Evolutionary conservation across 1,139 yeast species (phyloP).

Genomic region (Scheffersomyces illinoinensis): DNA sequence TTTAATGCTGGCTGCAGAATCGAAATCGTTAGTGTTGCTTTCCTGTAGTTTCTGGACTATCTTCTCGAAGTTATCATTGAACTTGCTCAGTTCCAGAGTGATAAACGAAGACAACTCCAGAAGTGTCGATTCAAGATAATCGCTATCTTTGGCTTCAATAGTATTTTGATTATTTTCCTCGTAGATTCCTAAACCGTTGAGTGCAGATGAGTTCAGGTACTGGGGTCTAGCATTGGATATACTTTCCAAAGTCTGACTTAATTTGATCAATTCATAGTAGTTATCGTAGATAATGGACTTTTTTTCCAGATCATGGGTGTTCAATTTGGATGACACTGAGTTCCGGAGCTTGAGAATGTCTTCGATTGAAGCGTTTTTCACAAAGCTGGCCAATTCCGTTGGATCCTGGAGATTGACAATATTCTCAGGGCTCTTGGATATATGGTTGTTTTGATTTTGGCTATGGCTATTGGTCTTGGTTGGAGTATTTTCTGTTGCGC

Average conservation of each 20-base stretch:
- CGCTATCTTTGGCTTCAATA: conserved; percentile 10
- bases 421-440: not conserved
- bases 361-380: conserved; percentile 20
- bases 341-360: conserved; percentile 41
- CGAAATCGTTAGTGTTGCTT: conserved; percentile 14
- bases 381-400: conserved; percentile 17
- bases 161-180: conserved; percentile 2
- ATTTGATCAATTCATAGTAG: conserved; percentile 46
- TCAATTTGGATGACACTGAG: conserved; percentile 30
- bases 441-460: conserved; percentile 1
- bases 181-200: conserved; percentile 11
- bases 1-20: conserved; percentile 23
- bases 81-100: conserved; percentile 21
- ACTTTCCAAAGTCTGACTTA: conserved; percentile 37
- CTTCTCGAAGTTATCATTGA: conserved; percentile 28
- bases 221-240: conserved; percentile 22
- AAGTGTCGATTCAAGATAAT: conserved; percentile 28
- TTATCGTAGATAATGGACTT: conserved; percentile 50
- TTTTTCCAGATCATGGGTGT: conserved; percentile 43
- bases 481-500: conserved; percentile 4
- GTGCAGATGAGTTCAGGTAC: not conserved
- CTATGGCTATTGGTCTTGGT: not conserved
- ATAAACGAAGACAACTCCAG: conserved; percentile 29
- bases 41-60: conserved; percentile 24
- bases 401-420: conserved; percentile 20